Percentiles rank a stretch among this genome's conserved stretches.
Evolutionary conservation across 768 basidiomycete genomes (phyloP).

Genomic region (Asterophora lycoperdoides): DNA sequence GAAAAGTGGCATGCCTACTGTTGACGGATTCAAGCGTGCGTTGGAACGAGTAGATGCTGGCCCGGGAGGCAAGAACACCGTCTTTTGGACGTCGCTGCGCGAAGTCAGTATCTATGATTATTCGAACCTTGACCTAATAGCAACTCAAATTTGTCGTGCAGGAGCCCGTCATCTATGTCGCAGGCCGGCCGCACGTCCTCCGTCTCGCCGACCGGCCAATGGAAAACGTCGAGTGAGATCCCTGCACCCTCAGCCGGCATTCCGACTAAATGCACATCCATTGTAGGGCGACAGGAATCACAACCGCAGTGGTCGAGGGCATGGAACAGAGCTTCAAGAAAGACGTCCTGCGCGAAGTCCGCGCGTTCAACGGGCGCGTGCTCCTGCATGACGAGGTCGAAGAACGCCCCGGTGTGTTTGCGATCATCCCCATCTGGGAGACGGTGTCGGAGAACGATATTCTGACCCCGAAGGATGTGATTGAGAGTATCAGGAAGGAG

Average conservation of each 20-base stretch:
- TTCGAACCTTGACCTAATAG: not conserved
- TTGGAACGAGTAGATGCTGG: constrained; percentile 77
- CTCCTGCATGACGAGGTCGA: constrained; percentile 95
- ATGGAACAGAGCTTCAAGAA: constrained; percentile 89
- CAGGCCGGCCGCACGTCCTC: constrained; percentile 85
- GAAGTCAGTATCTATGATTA: constrained; percentile 49
- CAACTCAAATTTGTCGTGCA: constrained; percentile 22
- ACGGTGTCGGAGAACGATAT: constrained; percentile 76
- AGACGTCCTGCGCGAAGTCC: constrained; percentile 84
- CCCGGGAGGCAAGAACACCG: constrained; percentile 66
- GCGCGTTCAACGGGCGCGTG: constrained; percentile 66
- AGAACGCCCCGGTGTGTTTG: constrained; percentile 84
- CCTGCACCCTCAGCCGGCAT: not conserved
- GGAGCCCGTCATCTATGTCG: constrained; percentile 92
- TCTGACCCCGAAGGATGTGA: constrained; percentile 83
- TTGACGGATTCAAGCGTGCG: constrained; percentile 82
- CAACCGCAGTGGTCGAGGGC: constrained; percentile 81
- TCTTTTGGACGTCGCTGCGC: constrained; percentile 93
- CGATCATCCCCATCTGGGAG: constrained; percentile 95
- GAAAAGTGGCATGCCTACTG: constrained; percentile 88
- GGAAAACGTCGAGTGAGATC: constrained; percentile 89
- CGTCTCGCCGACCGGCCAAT: constrained; percentile 83
- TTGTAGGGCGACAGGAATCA: constrained; percentile 85
- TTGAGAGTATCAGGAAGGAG: constrained; percentile 66
- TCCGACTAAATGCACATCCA: not conserved